Percentiles rank a stretch among this genome's conserved stretches.
Conservation (phyloP, 805 yeast species). For the Candida pini region DNA sequence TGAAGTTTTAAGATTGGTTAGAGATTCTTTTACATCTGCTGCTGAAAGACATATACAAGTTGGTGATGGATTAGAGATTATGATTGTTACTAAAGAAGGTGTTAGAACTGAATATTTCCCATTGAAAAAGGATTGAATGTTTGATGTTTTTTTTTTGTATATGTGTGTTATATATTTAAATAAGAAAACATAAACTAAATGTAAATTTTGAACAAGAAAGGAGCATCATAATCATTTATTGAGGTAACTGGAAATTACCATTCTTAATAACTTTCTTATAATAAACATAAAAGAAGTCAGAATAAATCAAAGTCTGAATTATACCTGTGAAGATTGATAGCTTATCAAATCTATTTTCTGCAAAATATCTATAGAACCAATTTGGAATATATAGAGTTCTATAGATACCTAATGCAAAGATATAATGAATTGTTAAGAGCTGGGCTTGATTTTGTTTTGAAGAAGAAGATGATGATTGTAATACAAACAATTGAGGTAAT, state of each 20-base stretch:
- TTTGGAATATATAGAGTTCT: constrained; percentile 88
- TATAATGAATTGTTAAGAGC: constrained; percentile 83
- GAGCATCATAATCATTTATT: constrained; percentile 9
- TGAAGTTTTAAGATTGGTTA: constrained; percentile 81
- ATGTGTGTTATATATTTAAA: not conserved
- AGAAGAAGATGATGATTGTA: too few relatives aligned
- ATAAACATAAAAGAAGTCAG: constrained; percentile 93
- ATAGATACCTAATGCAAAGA: constrained; percentile 88
- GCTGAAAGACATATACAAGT: constrained; percentile 98
- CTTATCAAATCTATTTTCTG: constrained; percentile 60
- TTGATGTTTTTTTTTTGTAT: too few relatives aligned
- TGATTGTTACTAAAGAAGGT: constrained; percentile 91
- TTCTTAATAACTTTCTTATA: constrained; percentile 78
- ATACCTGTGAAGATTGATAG: constrained; percentile 75
- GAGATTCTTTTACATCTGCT: constrained; percentile 92
- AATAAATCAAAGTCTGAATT: constrained; percentile 79
- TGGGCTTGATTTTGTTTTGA: constrained; percentile 86
- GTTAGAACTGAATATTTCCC: constrained; percentile 78
- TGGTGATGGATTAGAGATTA: constrained; percentile 91
- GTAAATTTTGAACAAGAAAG: not conserved
- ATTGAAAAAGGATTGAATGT: constrained; percentile 71
- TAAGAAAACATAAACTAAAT: not conserved
- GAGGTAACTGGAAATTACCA: constrained; percentile 57
- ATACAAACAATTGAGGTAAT: constrained; percentile 85
- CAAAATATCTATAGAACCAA: constrained; percentile 83